Base-by-base conservation (phyloP, 2,329 filamentous ascomycete genomes). In the Aureobasidium melanogenum region DNA sequence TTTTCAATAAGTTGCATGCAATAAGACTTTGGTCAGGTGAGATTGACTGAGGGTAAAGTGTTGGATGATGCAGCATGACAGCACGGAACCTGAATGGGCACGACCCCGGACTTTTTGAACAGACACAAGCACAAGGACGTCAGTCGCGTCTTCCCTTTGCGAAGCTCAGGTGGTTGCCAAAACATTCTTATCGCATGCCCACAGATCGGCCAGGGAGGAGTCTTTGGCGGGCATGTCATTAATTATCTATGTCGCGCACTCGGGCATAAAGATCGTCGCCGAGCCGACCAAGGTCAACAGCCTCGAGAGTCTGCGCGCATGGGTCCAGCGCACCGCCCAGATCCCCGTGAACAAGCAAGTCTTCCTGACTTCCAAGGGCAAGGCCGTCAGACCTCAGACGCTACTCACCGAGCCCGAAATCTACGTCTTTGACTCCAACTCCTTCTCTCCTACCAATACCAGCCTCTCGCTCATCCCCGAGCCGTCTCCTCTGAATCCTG, bases 181-280 rank as follows among this genome's bases (percentile, higher is more conserved):
- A 24, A 41, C 19, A 58, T 58, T 58, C n/a, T 28, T 58, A 58
- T 47, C 43, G 30, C 54, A 30, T 28, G 28, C 24, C 26, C 28
- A 22, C 14, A 17, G 15, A 28, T 15, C 12, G 54, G 17, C 5
- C 17, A 14, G 15, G 41, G 34, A 38, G 46, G 34, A 30, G 56
- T 46, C 5, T 39, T 14, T 41, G 34, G 32, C 34, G 60, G 60
- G 80, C 77, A 96, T 96, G 91, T 88, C 89, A 79, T 84, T 93
- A 74, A 86, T 90, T 79, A 87, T 96, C 76, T 89, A 91, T 80
- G 87, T 96, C 73, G 91, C 91, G 82, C 92, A 96, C 79, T 91
- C 89, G 76, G 93, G 93, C 80, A 87, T 91, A 81, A 87, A 88
- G 77, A 82, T 96, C 72, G 82, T 86, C 74, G 83, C 89, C 74